phyloP scores from a whole-genome alignment of 2,329 filamentous ascomycete genomes.

The Pseudogymnoascus sp. region DNA sequence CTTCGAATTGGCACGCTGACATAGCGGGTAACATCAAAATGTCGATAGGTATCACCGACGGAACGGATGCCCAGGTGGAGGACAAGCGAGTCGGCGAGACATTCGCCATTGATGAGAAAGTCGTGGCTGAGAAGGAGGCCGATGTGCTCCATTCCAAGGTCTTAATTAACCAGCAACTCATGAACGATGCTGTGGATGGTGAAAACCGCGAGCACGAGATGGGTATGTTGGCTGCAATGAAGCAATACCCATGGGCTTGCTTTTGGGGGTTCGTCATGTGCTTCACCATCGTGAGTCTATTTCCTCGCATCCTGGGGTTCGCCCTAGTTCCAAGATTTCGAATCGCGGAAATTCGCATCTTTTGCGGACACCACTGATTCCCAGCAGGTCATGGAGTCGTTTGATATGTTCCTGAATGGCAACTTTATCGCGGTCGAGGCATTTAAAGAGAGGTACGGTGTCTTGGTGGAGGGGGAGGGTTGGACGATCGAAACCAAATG shows the following conservation, averaged over 20 bases:
- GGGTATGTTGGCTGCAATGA: slow-evolving; percentile 40
- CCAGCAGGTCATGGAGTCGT: slow-evolving; percentile 51
- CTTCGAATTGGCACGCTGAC: neutral
- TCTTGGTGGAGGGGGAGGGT: slow-evolving; percentile 21
- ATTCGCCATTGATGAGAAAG: neutral
- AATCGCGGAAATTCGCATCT: neutral
- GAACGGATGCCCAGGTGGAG: neutral
- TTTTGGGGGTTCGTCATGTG: slow-evolving; percentile 49
- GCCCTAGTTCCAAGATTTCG: slow-evolving; percentile 15
- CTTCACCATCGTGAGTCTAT: slow-evolving; percentile 43
- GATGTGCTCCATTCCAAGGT: neutral
- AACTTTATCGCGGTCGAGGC: slow-evolving; percentile 44
- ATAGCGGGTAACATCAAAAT: neutral
- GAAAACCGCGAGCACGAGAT: slow-evolving; percentile 46
- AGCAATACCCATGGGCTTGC: slow-evolving; percentile 43
- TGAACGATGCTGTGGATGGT: slow-evolving; percentile 32
- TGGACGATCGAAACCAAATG: slow-evolving; percentile 41
- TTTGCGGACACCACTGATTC: neutral
- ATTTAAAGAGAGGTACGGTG: slow-evolving; percentile 40
- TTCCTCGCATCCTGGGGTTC: neutral
- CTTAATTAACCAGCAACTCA: slow-evolving; percentile 7
- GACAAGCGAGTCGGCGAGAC: neutral
- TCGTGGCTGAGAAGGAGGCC: neutral
- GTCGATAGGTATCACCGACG: neutral
- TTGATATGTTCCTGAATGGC: slow-evolving; percentile 50